These are phyloP conservation scores for Castanopsis chinensis DNA, from an alignment of 306 rosid species.

Conservation along the genomic window DNA sequence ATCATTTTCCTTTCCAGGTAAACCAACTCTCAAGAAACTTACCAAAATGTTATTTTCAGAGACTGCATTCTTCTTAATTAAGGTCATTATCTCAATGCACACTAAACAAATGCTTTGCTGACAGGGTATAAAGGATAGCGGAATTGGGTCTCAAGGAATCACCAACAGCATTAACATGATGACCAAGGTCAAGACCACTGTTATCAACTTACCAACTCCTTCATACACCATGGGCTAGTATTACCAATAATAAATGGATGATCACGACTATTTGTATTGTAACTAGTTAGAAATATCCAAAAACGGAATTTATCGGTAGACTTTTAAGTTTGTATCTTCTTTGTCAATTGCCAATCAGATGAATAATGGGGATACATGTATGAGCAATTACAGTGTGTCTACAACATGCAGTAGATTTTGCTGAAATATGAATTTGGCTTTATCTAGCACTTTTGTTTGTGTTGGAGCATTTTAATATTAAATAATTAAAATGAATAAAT, in stretches of 20 bases:
- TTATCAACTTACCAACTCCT: slow-evolving; percentile 84
- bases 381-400: neutral
- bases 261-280: neutral
- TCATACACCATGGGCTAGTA: slow-evolving; percentile 90
- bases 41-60: neutral
- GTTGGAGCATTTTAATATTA: too few relatives aligned
- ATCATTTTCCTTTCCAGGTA: slow-evolving; percentile 98
- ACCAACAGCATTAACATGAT: slow-evolving; percentile 99
- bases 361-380: slow-evolving; percentile 5
- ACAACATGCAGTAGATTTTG: neutral
- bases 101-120: slow-evolving; percentile 12
- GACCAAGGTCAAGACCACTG: slow-evolving; percentile 90
- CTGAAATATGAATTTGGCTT: neutral
- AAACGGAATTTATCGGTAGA: neutral
- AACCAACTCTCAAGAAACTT: slow-evolving; percentile 6
- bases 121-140: slow-evolving; percentile 98
- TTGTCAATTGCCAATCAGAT: neutral
- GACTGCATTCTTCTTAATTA: neutral
- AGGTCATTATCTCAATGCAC: neutral
- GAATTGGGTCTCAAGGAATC: slow-evolving; percentile 97
- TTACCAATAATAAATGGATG: neutral
- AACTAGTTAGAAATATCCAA: neutral
- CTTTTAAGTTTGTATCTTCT: neutral
- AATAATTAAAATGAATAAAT: too few relatives aligned
- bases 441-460: neutral